Percentiles rank a stretch among this genome's conserved stretches.
Evolutionary conservation across 1,284 basidiomycete species (phyloP).

Genomic region (Ceratobasidium sp.): DNA sequence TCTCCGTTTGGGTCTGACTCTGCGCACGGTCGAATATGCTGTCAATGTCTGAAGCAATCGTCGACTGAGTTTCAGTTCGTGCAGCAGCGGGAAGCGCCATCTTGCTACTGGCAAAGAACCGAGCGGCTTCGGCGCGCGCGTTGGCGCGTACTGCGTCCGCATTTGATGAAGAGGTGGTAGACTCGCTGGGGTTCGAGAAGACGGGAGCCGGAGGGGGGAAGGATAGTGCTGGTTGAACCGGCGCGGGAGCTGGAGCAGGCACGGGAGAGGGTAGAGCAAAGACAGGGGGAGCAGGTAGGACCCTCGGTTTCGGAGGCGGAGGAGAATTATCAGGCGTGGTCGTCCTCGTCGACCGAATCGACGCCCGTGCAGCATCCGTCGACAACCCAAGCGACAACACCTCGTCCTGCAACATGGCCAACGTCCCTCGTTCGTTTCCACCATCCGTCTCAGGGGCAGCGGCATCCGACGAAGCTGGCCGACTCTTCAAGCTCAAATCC

Average conservation of each 20-base stretch:
- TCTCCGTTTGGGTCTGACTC: slow-evolving; percentile 25
- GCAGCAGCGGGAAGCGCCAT: slow-evolving; percentile 16
- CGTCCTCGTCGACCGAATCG: slow-evolving; percentile 32
- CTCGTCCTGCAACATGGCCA: neutral
- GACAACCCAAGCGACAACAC: slow-evolving; percentile 14
- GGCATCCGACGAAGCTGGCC: slow-evolving; percentile 1
- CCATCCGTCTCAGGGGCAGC: slow-evolving; percentile 1
- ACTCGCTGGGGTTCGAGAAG: neutral
- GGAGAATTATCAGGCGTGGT: slow-evolving; percentile 41
- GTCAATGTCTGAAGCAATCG: slow-evolving; percentile 18
- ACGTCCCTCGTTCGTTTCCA: too few species aligned
- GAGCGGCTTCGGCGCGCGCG: slow-evolving; percentile 36
- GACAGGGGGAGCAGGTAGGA: slow-evolving; percentile 18
- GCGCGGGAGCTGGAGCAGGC: neutral
- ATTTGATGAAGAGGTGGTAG: neutral
- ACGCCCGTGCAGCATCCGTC: slow-evolving; percentile 26
- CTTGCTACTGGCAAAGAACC: slow-evolving; percentile 41
- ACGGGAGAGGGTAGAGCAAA: slow-evolving; percentile 1
- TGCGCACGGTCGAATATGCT: slow-evolving; percentile 32
- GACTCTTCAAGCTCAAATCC: slow-evolving; percentile 18
- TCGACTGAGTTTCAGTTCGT: slow-evolving; percentile 36
- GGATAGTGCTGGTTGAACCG: slow-evolving; percentile 17
- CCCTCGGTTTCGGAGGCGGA: neutral
- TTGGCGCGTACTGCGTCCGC: slow-evolving; percentile 30
- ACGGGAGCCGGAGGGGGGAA: slow-evolving; percentile 24